Conservation (phyloP, 805 yeast genomes). For the Sugiyamaella mastotermitis region DNA sequence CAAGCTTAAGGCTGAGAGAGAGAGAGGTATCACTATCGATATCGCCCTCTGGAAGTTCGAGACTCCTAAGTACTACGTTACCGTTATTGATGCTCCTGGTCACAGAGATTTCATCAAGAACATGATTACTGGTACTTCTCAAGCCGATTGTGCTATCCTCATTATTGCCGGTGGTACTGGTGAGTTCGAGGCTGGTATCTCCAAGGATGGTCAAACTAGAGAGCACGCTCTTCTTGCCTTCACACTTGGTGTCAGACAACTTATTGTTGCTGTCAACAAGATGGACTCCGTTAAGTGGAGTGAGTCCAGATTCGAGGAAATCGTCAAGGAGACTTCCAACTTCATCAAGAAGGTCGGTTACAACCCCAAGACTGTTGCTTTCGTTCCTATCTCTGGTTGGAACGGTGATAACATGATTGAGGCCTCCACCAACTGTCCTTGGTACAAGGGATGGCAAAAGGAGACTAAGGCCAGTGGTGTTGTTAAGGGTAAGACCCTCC, state of each 20-base stretch:
- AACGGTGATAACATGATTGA: constrained; percentile 93
- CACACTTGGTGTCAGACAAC: constrained; percentile 84
- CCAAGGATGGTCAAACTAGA: constrained; percentile 93
- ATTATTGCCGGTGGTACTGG: constrained; percentile 90
- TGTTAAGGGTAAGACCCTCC: constrained; percentile 71
- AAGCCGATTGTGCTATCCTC: constrained; percentile 87
- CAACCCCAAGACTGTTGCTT: constrained; percentile 76
- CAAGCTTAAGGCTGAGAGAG: constrained; percentile 93
- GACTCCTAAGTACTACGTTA: constrained; percentile 83
- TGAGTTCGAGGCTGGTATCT: constrained; percentile 95
- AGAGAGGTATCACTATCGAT: constrained; percentile 95
- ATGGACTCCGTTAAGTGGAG: constrained; percentile 92
- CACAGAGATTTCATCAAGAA: constrained; percentile 96
- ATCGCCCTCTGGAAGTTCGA: constrained; percentile 91
- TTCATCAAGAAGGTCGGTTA: constrained; percentile 82
- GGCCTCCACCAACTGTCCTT: constrained; percentile 72
- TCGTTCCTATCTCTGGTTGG: constrained; percentile 91
- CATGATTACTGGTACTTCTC: constrained; percentile 93
- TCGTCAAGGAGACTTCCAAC: constrained; percentile 67
- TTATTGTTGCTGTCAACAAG: constrained; percentile 89
- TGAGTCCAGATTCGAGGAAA: constrained; percentile 73
- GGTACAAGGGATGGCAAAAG: constrained; percentile 85
- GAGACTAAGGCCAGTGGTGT: constrained; percentile 72
- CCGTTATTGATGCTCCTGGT: constrained; percentile 94
- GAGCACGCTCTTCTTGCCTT: constrained; percentile 88